These are phyloP conservation scores for Senna siamea DNA, from an alignment of 306 rosid species.

Conservation along the genomic window DNA sequence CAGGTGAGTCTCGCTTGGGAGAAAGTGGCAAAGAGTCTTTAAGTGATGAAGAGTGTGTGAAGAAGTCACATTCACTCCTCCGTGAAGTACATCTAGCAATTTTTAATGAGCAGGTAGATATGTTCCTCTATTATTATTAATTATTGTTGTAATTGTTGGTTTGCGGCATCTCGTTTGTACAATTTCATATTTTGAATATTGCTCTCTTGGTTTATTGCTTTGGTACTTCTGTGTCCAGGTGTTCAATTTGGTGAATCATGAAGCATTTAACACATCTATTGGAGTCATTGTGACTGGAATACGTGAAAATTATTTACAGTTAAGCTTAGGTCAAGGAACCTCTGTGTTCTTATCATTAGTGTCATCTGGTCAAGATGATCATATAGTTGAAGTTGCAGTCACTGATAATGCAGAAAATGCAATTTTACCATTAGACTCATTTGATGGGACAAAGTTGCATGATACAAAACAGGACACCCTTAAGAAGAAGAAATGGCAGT, in stretches of 20 bases:
- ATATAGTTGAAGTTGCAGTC: slow-evolving; percentile 48
- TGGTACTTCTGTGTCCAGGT: slow-evolving; percentile 58
- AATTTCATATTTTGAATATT: slow-evolving; percentile 8
- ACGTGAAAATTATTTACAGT: slow-evolving; percentile 78
- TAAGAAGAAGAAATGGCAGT: slow-evolving; percentile 50
- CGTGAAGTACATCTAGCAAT: slow-evolving; percentile 83
- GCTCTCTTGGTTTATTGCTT: slow-evolving; percentile 35
- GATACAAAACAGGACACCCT: slow-evolving; percentile 56
- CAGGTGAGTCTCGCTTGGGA: slow-evolving; percentile 46
- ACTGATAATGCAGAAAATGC: slow-evolving; percentile 56
- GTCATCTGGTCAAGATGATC: slow-evolving; percentile 60
- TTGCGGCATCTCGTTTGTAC: slow-evolving; percentile 8
- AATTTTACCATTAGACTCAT: slow-evolving; percentile 71
- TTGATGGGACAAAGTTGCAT: slow-evolving; percentile 60
- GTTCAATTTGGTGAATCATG: slow-evolving; percentile 88
- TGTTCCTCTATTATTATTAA: slow-evolving; percentile 8
- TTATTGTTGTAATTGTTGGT: slow-evolving; percentile 4
- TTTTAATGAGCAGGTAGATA: slow-evolving; percentile 70
- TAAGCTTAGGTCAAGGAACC: slow-evolving; percentile 77
- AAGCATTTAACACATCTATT: slow-evolving; percentile 71
- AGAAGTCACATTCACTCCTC: slow-evolving; percentile 77
- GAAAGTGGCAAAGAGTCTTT: slow-evolving; percentile 60
- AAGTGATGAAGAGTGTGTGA: slow-evolving; percentile 68
- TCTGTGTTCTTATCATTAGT: slow-evolving; percentile 77
- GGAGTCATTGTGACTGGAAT: slow-evolving; percentile 91